A percentile compares a stretch with the other conserved stretches of the same genome.
Conservation (phyloP, 106 monocot genomes). For the Dioscorea alata region DNA sequence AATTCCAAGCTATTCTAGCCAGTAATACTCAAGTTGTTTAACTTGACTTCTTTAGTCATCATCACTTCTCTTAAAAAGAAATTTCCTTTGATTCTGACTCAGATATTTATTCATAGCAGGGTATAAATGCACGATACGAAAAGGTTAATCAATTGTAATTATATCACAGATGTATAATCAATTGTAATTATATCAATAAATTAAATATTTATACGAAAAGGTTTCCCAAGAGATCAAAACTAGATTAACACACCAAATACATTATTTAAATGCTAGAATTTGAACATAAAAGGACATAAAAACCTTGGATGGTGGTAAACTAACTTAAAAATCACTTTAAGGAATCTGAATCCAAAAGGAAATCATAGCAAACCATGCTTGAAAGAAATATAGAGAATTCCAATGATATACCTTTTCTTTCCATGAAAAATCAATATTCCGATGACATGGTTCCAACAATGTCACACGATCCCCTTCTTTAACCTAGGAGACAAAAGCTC, state of each 20-base stretch:
- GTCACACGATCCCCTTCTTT: constrained; percentile 85
- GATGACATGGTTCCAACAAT: constrained; percentile 59
- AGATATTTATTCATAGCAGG: too few species aligned
- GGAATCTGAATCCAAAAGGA: background rate
- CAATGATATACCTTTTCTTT: constrained; percentile 51
- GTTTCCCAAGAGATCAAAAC: too few species aligned
- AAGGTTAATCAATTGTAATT: too few species aligned
- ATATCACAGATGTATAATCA: too few species aligned
- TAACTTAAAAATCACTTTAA: background rate
- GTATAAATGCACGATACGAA: too few species aligned
- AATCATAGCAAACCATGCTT: background rate
- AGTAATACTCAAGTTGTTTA: too few species aligned
- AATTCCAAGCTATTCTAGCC: too few species aligned
- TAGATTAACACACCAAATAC: background rate
- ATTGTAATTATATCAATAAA: too few species aligned
- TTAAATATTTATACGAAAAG: too few species aligned
- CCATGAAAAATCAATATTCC: constrained; percentile 58
- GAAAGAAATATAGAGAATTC: background rate
- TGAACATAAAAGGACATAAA: background rate
- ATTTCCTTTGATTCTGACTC: too few species aligned
- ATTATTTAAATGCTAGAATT: background rate
- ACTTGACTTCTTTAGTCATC: too few species aligned
- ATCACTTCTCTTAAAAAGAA: too few species aligned
- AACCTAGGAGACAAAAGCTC: constrained; percentile 37
- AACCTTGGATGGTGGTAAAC: background rate